A percentile compares a stretch with the other conserved stretches of the same genome.
Evolutionary conservation across 2,329 filamentous ascomycete species (phyloP).

Genomic region (Emmonsia crescens): DNA sequence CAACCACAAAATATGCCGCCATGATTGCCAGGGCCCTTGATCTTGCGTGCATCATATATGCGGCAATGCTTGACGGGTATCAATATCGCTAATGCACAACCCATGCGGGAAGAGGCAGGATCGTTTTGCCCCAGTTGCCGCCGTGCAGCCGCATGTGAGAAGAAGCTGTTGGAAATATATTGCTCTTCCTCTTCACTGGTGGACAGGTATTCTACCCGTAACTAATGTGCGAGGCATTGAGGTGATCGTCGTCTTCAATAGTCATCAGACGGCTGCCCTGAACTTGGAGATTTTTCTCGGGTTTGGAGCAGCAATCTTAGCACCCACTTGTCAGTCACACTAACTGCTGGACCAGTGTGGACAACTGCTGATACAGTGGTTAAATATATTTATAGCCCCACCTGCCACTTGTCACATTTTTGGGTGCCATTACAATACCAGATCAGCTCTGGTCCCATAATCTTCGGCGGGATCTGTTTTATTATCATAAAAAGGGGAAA

Average conservation of each 20-base stretch:
- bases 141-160: conserved; percentile 14
- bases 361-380: conserved; percentile 15
- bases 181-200: not conserved
- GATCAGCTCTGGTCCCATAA: conserved; percentile 1
- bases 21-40: not conserved
- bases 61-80: not conserved
- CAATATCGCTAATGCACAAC: conserved; percentile 4
- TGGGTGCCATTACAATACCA: not conserved
- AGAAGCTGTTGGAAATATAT: not conserved
- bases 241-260: not conserved
- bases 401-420: conserved; percentile 19
- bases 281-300: not conserved
- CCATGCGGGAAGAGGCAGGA: conserved; percentile 14
- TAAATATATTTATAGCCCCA: conserved; percentile 24
- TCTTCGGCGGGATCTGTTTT: not conserved
- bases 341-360: not conserved
- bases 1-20: not conserved
- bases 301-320: not conserved
- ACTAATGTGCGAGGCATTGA: not conserved
- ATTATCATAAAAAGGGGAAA: not conserved
- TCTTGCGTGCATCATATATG: not conserved
- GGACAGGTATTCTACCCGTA: not conserved
- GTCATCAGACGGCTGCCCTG: not conserved
- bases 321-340: not conserved
- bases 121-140: conserved; percentile 23